These are phyloP conservation scores for Pleoardoris graminearum DNA, from an alignment of 2,329 filamentous ascomycete genomes.

Conservation along the genomic window DNA sequence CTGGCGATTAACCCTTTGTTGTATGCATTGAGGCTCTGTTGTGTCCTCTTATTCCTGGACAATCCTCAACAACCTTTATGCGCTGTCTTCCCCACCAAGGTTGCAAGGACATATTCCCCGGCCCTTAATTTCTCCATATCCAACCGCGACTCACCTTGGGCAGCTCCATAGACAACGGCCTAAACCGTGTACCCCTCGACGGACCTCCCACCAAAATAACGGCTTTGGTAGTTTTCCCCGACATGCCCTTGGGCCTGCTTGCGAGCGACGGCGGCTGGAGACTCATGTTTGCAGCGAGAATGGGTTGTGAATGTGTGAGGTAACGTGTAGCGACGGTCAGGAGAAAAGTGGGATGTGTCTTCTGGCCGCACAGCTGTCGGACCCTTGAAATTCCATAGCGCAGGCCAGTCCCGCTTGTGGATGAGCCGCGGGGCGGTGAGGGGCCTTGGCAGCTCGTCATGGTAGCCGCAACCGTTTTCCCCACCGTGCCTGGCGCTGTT, in stretches of 20 bases:
- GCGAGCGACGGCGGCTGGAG: conserved; percentile 44
- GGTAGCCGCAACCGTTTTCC: neutral
- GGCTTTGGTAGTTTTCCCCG: conserved; percentile 73
- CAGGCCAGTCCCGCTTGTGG: neutral
- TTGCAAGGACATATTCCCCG: neutral
- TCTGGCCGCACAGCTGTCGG: conserved; percentile 7
- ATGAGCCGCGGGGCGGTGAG: conserved; percentile 11
- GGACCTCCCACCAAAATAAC: conserved; percentile 95
- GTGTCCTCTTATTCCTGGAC: neutral
- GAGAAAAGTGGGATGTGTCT: conserved; percentile 3
- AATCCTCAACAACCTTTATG: neutral
- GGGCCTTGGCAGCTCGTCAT: conserved; percentile 7
- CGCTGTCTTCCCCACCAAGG: neutral
- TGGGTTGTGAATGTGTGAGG: neutral
- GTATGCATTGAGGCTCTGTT: neutral
- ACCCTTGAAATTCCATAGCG: conserved; percentile 15
- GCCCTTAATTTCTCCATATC: neutral
- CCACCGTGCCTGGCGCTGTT: neutral
- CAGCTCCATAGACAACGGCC: conserved; percentile 90
- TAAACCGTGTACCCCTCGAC: conserved; percentile 92
- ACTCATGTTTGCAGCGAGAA: conserved; percentile 32
- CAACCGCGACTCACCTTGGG: conserved; percentile 70
- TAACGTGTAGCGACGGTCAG: neutral
- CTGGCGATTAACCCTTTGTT: no score
- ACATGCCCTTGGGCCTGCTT: conserved; percentile 39